A percentile compares a stretch with the other conserved stretches of the same genome.
Evolutionary conservation across 352 stramenopile genomes (phyloP).

Genomic region (Globisporangium spiculum): DNA sequence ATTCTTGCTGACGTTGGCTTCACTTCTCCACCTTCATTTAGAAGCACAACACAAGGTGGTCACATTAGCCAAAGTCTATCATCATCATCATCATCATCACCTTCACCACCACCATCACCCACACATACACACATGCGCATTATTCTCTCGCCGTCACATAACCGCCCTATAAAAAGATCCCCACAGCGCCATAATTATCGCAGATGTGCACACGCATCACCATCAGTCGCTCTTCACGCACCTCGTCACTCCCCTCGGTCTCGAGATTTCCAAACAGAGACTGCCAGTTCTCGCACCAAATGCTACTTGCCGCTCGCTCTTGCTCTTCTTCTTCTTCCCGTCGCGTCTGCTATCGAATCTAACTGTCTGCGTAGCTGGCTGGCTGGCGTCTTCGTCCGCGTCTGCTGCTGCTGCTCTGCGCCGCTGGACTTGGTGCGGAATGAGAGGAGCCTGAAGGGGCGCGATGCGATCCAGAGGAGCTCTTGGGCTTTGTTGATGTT

Average conservation of each 20-base stretch:
- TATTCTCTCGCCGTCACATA: conserved; percentile 2
- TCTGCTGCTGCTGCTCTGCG: not conserved
- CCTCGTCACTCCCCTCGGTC: not conserved
- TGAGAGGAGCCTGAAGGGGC: conserved; percentile 1
- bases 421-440: not conserved
- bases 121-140: not conserved
- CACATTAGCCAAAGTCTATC: not conserved
- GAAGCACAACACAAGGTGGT: not conserved
- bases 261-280: not conserved
- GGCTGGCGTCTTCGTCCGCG: not conserved
- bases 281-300: not conserved
- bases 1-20: conserved; percentile 18
- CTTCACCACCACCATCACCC: not conserved
- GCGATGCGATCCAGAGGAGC: not conserved
- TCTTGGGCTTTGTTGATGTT: not conserved
- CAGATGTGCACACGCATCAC: not conserved
- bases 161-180: conserved; percentile 20
- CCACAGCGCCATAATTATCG: not conserved
- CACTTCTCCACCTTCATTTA: not conserved
- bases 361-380: not conserved
- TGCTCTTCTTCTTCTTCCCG: not conserved
- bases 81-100: not conserved
- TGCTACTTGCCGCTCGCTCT: not conserved
- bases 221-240: not conserved
- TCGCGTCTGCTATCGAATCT: not conserved